A percentile compares a stretch with the other conserved stretches of the same genome.
Conservation (phyloP, 768 basidiomycete species). For the Lactarius tabidus region DNA sequence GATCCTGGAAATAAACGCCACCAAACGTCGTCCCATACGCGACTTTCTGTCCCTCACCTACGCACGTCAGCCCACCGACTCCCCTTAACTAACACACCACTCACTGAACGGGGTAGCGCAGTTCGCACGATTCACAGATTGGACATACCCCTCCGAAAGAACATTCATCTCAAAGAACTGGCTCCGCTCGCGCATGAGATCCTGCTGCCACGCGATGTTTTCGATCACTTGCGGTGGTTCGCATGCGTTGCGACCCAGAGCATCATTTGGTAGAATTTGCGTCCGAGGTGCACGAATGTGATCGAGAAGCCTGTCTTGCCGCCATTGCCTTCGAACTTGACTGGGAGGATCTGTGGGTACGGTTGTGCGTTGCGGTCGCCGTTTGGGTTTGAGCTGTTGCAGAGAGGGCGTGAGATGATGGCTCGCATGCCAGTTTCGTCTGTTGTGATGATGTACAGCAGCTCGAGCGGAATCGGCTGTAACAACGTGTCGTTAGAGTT, state of each 20-base stretch:
- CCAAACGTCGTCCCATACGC: no score
- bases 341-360: conserved; percentile 31
- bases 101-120: no score
- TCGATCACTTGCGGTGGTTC: conserved; percentile 91
- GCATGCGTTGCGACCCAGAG: conserved; percentile 87
- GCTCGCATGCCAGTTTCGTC: conserved; percentile 27
- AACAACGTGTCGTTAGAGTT: no score
- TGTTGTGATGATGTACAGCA: no score
- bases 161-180: conserved; percentile 78
- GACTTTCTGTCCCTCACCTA: no score
- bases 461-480: no score
- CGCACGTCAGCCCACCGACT: no score
- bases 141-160: conserved; percentile 86
- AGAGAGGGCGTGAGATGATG: conserved; percentile 38
- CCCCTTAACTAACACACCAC: no score
- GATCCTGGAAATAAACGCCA: no score
- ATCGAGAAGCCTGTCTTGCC: no score
- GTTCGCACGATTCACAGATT: conserved; percentile 20
- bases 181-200: conserved; percentile 75
- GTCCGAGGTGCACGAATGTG: no score
- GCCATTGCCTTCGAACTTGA: no score
- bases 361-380: conserved; percentile 36
- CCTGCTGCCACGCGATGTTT: conserved; percentile 84
- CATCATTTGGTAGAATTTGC: conserved; percentile 50
- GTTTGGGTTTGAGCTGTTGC: conserved; percentile 34